Conservation (phyloP, 169 alveolate genomes). For the Plasmodium knowlesi region DNA sequence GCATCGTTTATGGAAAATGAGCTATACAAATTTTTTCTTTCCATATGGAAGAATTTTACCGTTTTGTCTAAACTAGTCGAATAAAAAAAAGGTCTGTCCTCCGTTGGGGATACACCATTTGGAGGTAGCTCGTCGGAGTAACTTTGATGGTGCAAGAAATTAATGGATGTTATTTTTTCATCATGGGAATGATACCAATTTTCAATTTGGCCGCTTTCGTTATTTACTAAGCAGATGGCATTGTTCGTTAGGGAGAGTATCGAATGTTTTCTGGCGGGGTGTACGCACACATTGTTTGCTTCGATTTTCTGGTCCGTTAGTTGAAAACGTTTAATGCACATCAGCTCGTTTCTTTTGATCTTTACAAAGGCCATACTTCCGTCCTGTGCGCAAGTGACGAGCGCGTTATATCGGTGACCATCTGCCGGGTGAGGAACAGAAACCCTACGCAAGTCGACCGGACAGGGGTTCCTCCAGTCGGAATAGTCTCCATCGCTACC, state of each 20-base stretch:
- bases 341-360: background rate
- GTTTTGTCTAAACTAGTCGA: constrained; percentile 24
- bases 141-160: constrained; percentile 3
- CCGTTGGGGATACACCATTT: background rate
- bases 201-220: background rate
- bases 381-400: constrained; percentile 2
- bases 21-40: background rate
- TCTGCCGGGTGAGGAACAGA: background rate
- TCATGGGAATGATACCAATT: constrained; percentile 5
- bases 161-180: constrained; percentile 22
- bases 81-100: constrained; percentile 1
- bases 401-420: background rate
- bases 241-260: background rate
- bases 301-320: constrained; percentile 9
- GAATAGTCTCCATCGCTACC: background rate
- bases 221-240: background rate
- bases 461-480: background rate
- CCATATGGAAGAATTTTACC: background rate
- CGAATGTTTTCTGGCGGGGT: background rate
- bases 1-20: background rate
- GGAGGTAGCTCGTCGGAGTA: background rate
- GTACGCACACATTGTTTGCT: constrained; percentile 18
- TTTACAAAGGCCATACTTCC: constrained; percentile 3
- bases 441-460: background rate
- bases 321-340: constrained; percentile 10